Evolutionary conservation across 331 rosid genomes (phyloP).

Genomic region (Rhamnella rubrinervis): DNA sequence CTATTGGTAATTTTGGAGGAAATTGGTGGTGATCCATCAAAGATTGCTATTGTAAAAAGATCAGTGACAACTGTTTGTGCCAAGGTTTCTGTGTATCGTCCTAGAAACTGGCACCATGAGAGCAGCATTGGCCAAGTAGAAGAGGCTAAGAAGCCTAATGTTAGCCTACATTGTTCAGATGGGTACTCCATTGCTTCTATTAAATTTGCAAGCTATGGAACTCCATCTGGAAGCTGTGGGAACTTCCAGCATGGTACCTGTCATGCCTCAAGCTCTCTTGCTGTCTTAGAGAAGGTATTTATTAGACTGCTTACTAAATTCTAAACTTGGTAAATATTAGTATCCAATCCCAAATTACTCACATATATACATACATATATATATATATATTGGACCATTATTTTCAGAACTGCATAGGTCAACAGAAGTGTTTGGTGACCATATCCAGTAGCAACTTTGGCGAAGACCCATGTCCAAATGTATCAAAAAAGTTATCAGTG

Average conservation of each 20-base stretch:
- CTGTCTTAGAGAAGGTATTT: constrained; percentile 52
- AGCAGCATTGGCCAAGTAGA: constrained; percentile 36
- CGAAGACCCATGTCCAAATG: constrained; percentile 60
- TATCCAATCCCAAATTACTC: too few species aligned
- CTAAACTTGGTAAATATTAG: too few species aligned
- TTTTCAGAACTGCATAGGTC: constrained; percentile 56
- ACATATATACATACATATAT: too few species aligned
- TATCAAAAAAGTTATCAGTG: constrained; percentile 49
- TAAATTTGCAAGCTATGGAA: constrained; percentile 70
- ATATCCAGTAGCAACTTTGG: constrained; percentile 51
- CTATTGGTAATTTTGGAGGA: constrained; percentile 65
- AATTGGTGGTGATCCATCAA: constrained; percentile 55
- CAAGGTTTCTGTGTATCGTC: constrained; percentile 47
- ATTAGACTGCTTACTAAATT: background rate
- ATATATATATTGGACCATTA: background rate
- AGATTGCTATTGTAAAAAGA: constrained; percentile 48
- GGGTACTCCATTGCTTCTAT: constrained; percentile 57
- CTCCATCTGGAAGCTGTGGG: constrained; percentile 69
- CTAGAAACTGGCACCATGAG: constrained; percentile 44
- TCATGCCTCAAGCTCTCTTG: constrained; percentile 50
- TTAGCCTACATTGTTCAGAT: constrained; percentile 49
- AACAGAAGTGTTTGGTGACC: constrained; percentile 42
- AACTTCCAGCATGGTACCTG: constrained; percentile 55
- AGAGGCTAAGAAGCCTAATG: constrained; percentile 34
- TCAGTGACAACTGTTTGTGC: constrained; percentile 52